Evolutionary conservation across 805 yeast species (phyloP).

Genomic region (Yarrowia bubula): DNA sequence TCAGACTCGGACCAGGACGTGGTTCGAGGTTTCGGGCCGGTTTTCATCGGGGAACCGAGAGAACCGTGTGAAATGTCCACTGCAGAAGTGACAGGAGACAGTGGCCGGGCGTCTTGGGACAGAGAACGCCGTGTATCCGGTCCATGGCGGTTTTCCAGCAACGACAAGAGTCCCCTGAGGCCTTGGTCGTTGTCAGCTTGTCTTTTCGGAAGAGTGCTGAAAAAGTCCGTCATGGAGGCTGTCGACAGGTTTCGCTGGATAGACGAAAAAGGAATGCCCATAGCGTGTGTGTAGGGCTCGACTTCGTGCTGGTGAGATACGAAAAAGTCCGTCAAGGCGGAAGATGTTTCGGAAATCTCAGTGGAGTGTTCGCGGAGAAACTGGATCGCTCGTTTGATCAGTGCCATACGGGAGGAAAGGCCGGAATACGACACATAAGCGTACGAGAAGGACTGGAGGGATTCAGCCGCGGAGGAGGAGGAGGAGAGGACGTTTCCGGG

Average conservation of each 20-base stretch:
- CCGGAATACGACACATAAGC: conserved; percentile 81
- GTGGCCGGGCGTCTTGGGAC: not conserved
- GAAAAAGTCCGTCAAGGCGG: conserved; percentile 5
- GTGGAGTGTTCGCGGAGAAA: conserved; percentile 58
- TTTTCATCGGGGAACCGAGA: not conserved
- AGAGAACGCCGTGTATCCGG: conserved; percentile 1
- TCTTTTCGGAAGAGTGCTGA: conserved; percentile 10
- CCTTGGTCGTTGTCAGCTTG: conserved; percentile 21
- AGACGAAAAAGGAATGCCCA: conserved; percentile 13
- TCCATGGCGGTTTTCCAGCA: conserved; percentile 13
- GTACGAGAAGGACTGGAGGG: conserved; percentile 82
- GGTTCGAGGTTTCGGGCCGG: not conserved
- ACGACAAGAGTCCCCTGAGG: not conserved
- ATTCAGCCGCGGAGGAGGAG: conserved; percentile 34
- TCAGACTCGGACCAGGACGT: conserved; percentile 19
- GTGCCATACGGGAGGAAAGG: conserved; percentile 68
- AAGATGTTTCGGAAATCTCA: conserved; percentile 14
- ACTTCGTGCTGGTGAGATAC: conserved; percentile 14
- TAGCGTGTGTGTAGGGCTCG: conserved; percentile 19
- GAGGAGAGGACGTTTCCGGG: not conserved
- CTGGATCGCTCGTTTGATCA: conserved; percentile 71
- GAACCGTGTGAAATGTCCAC: not conserved
- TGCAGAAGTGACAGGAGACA: not conserved
- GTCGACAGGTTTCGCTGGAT: conserved; percentile 28
- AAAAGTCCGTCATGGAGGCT: conserved; percentile 22